phyloP scores from a whole-genome alignment of 495 filamentous ascomycete species.

The Rostrohypoxylon terebratum region DNA sequence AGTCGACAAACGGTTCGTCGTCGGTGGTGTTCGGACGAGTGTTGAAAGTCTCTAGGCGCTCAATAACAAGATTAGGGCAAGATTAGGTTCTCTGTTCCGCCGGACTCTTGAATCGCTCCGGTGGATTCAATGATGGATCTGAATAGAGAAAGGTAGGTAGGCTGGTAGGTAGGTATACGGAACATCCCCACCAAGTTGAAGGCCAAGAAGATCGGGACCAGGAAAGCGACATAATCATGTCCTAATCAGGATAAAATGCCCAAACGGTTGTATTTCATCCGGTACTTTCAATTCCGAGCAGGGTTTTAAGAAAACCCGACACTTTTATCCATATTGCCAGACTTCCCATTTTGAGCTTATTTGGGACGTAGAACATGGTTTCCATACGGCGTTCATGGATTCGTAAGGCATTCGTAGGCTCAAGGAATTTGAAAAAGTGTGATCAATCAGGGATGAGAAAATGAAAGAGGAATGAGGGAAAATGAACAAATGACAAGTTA shows the following conservation, averaged over 20 bases:
- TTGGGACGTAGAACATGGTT: constrained; percentile 49
- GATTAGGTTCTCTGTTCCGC: constrained; percentile 5
- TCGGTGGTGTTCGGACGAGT: constrained; percentile 7
- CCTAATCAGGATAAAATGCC: constrained; percentile 38
- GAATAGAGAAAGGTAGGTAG: neutral
- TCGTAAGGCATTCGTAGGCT: constrained; percentile 13
- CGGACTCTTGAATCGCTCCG: constrained; percentile 4
- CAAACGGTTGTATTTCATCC: constrained; percentile 37
- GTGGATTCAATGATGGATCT: neutral
- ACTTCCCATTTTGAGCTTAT: constrained; percentile 44
- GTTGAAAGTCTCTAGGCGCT: constrained; percentile 2
- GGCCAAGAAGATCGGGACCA: neutral
- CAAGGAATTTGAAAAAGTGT: constrained; percentile 10
- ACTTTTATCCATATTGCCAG: constrained; percentile 43
- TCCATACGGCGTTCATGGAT: neutral
- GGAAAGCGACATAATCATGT: constrained; percentile 15
- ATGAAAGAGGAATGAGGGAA: constrained; percentile 36
- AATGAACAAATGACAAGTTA: constrained; percentile 23
- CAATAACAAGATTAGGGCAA: constrained; percentile 9
- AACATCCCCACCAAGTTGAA: constrained; percentile 34
- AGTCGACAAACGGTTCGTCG: constrained; percentile 7
- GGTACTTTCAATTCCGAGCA: constrained; percentile 8
- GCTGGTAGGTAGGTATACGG: constrained; percentile 17
- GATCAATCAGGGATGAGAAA: constrained; percentile 10
- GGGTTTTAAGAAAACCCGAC: constrained; percentile 25